A percentile compares a stretch with the other conserved stretches of the same genome.
Evolutionary conservation across 75 land plant genomes (phyloP).

Genomic region (Picea sitchensis): DNA sequence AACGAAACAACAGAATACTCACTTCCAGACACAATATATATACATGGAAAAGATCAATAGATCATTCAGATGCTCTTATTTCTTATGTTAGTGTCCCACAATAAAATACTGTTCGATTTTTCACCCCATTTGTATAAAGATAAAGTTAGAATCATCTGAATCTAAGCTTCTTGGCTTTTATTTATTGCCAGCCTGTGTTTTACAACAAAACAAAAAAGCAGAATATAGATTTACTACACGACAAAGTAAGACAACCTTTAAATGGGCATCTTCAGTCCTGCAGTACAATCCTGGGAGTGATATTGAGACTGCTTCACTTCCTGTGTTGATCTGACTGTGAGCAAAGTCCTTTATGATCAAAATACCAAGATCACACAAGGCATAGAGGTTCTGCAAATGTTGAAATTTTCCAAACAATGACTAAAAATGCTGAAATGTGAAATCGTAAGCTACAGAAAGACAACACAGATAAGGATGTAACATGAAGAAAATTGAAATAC

Average conservation of each 20-base stretch:
- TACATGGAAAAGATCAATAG: no score
- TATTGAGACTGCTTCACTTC: neutral
- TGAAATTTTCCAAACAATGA: neutral
- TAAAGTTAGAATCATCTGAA: neutral
- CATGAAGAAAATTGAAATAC: neutral
- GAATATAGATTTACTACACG: neutral
- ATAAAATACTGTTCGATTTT: no score
- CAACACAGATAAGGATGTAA: neutral
- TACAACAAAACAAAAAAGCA: neutral
- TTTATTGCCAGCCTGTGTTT: neutral
- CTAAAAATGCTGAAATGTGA: neutral
- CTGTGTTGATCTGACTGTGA: constrained; percentile 11
- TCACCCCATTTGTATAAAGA: neutral
- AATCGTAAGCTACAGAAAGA: neutral
- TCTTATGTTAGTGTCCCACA: no score
- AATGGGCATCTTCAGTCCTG: neutral
- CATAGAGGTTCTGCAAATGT: constrained; percentile 49
- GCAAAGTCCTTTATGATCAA: constrained; percentile 46
- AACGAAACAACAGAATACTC: no score
- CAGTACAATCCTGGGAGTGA: neutral
- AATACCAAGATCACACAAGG: constrained; percentile 75
- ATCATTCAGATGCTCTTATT: no score
- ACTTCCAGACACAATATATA: no score
- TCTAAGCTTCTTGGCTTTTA: neutral
- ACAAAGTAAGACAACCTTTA: neutral